Percentiles rank a stretch among this genome's conserved stretches.
These are phyloP conservation scores for Chlamydomonas reinhardtii DNA, from an alignment of 163 green algal genomes.

Conservation along the genomic window DNA sequence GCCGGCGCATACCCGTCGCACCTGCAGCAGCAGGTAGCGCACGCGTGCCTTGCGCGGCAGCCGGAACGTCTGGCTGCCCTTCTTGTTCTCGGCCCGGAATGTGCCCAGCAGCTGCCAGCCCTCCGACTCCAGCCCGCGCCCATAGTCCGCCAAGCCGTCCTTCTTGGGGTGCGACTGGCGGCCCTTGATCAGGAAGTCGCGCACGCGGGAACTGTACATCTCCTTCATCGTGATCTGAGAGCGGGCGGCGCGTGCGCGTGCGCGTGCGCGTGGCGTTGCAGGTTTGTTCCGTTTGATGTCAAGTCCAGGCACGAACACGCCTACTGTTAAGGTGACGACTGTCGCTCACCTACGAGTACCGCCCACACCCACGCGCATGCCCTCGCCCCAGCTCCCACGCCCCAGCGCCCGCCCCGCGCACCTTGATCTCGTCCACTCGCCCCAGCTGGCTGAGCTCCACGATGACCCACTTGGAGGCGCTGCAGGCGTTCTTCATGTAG, in stretches of 20 bases:
- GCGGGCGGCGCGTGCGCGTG: no score
- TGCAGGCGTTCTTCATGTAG: slow-evolving; percentile 87
- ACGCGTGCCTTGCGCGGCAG: slow-evolving; percentile 56
- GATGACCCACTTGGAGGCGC: slow-evolving; percentile 84
- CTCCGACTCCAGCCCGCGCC: slow-evolving; percentile 62
- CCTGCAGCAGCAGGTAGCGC: slow-evolving; percentile 59
- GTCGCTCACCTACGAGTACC: no score
- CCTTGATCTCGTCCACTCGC: slow-evolving; percentile 69
- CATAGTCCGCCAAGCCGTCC: slow-evolving; percentile 65
- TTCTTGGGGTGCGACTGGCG: slow-evolving; percentile 79
- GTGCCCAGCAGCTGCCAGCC: slow-evolving; percentile 80
- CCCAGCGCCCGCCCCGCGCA: slow-evolving; percentile 20
- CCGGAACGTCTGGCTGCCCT: slow-evolving; percentile 77
- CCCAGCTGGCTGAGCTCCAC: slow-evolving; percentile 84
- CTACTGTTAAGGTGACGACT: no score
- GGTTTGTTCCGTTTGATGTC: no score
- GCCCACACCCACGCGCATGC: no score
- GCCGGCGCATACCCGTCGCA: not conserved
- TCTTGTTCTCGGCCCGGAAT: slow-evolving; percentile 80
- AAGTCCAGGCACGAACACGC: no score
- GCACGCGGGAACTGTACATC: slow-evolving; percentile 84
- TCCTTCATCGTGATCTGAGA: slow-evolving; percentile 74
- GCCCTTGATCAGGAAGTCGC: slow-evolving; percentile 80
- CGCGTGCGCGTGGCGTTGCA: no score
- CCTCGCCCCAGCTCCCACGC: no score